Evolutionary conservation across 495 filamentous ascomycete genomes (phyloP).

Genomic region (Monascus purpureus): DNA sequence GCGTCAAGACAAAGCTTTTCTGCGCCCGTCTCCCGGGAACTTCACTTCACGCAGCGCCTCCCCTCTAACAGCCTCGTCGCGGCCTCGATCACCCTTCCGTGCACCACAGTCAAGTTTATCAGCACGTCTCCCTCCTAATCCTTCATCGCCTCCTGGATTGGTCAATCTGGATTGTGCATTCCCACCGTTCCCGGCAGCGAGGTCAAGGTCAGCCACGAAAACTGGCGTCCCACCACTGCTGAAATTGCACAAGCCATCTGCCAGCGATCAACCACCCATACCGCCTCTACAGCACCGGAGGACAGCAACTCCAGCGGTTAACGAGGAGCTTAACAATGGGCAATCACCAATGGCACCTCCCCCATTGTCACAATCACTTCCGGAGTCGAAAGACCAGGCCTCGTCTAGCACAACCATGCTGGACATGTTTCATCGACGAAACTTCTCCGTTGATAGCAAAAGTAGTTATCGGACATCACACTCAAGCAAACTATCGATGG

Average conservation of each 20-base stretch:
- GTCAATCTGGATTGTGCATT: constrained; percentile 46
- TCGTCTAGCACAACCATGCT: constrained; percentile 4
- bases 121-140: constrained; percentile 26
- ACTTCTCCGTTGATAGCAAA: constrained; percentile 24
- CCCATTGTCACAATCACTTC: constrained; percentile 1
- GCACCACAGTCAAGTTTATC: constrained; percentile 31
- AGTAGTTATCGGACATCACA: constrained; percentile 33
- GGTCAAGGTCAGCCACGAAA: constrained; percentile 19
- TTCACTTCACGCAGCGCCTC: constrained; percentile 44
- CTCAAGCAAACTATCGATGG: constrained; percentile 25
- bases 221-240: constrained; percentile 17
- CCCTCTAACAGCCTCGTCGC: constrained; percentile 30
- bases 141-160: constrained; percentile 27
- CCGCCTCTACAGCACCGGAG: too few relatives aligned
- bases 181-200: constrained; percentile 42
- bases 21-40: constrained; percentile 41
- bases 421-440: constrained; percentile 13
- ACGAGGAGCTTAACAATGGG: too few relatives aligned
- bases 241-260: background rate
- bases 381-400: background rate
- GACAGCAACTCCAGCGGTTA: too few relatives aligned
- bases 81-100: constrained; percentile 27
- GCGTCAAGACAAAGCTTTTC: constrained; percentile 50
- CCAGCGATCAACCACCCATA: background rate
- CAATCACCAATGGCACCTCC: background rate